Evolutionary conservation across 495 filamentous ascomycete genomes (phyloP), one percentile per base, ranked within the genome.

Genomic region (Choiromyces venosus): DNA sequence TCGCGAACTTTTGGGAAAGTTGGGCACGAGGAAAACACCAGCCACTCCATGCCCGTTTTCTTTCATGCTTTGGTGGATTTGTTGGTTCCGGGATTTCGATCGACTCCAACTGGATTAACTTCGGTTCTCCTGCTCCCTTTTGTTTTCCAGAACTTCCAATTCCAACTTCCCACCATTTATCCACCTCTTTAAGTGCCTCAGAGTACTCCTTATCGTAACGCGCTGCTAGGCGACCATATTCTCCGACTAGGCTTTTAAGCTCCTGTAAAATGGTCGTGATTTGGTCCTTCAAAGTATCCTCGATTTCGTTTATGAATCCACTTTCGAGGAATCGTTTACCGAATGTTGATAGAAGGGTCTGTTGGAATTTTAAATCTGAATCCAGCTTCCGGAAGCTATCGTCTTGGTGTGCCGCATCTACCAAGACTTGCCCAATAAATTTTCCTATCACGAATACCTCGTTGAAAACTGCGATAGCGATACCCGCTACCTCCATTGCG

Each of bases 401-500:
- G 5, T 73, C 66, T 7, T 67, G 74, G 39, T 69, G 21, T 37
- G 25, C 25, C 10, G 69, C 68, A 33, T 71, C 42, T 37, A 5
- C 37, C 33, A 73, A 29, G 6, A 40, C 69, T 35, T 66, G 66
- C 4, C 39, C 52, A 64, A 75, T 75, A 69, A 70, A 70, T 21
- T 69, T 44, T 8, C 71, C 69, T 1, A 73, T 66, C 6, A 67
- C 19, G 19, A 73, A 70, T 7, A 69, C 74, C 14, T 73, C 71
- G 25, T 69, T n/a, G 56, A 67, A 76, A 46, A 73, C 67, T 12
- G 71, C 71, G 36, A 70, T 73, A 2, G 65, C 12, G 9, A 73
- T 66, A 1, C 36, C 61, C 21, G 67, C 67, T 16, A 25, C 40
- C 1, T 76, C 71, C 73, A 74, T 74, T 14, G 9, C 44, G 37